phyloP scores from a whole-genome alignment of 495 filamentous ascomycete genomes.

The Penicillium macrosclerotiorum region DNA sequence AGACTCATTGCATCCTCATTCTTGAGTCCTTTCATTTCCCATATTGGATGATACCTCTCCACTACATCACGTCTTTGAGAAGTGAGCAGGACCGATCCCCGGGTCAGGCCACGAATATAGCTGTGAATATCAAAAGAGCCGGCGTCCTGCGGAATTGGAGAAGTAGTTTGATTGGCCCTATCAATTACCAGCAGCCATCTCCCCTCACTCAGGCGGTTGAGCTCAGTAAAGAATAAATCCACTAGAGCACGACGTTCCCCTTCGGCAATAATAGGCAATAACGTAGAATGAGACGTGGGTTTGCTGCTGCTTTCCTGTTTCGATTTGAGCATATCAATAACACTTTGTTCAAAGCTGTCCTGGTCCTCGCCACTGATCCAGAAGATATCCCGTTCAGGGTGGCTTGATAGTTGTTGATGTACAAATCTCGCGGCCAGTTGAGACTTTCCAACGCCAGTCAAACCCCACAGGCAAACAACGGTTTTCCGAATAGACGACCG shows the following conservation, averaged over 20 bases:
- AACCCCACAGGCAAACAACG: background rate
- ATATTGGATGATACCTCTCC: background rate
- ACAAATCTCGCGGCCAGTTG: background rate
- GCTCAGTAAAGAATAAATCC: background rate
- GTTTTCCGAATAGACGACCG: background rate
- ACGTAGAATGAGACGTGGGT: background rate
- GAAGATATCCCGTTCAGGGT: background rate
- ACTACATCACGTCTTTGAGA: background rate
- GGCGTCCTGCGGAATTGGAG: background rate
- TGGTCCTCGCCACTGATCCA: background rate
- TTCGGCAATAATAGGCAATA: background rate
- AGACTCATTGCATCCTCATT: background rate
- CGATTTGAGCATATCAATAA: background rate
- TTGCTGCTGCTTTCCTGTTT: background rate
- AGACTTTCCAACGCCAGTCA: background rate
- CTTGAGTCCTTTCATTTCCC: background rate
- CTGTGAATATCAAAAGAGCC: background rate
- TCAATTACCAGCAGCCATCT: slow-evolving; percentile 1
- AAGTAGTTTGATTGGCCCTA: background rate
- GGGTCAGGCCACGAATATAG: background rate
- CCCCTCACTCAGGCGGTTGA: background rate
- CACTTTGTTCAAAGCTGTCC: background rate
- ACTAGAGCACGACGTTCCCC: background rate
- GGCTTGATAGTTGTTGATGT: background rate
- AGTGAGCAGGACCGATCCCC: background rate